Base-by-base conservation (phyloP, 371 early-diverging fungal species). In the Batkoa obscura region DNA sequence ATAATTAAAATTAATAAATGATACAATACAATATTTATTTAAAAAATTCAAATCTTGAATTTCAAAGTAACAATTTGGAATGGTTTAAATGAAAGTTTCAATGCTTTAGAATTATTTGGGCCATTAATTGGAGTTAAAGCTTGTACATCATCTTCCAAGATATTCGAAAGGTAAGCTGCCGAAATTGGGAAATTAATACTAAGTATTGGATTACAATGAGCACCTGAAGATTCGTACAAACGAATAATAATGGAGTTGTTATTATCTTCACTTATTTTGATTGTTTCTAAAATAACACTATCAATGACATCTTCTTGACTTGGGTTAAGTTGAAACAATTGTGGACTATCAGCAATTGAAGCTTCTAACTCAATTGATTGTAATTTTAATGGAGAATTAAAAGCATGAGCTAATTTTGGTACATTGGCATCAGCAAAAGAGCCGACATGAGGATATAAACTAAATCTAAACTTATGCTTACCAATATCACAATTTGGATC, bases 221-320 rank as follows among this genome's bases (percentile, higher is more conserved):
- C 93, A 17, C 97, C 95, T 64, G 78, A 87, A 0, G 90, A 81
- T 65, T 97, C 95, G 64, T 88, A 90, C 8, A 94, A 57, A 43
- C 97, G 75, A 32, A 97, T 57, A 34, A 94, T 70, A 13, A 94
- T 51, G 5, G 13, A 23, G 34, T 47, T 31, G 47, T 72, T 67
- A 33, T 77, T 67, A 62, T 88, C 88, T 67, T 93, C 94, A 1
- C 93, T 84, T 6, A 71, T 60, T 65, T 94, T 94, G 58, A 94
- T 66, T 0, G 88, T 86, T 62, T 94, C 93, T 50, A 94, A 66
- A 8, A 94, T 79, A 6, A 90, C 74, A 55, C 84, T 83, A n/a
- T 69, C 66, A n/a, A n/a, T n/a, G n/a, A n/a, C n/a, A n/a, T n/a
- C n/a, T 12, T 71, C 68, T 36, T 71, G 71, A n/a, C 75, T 72